Base-by-base conservation (phyloP, 2,329 filamentous ascomycete genomes). In the Xylariales sp. region DNA sequence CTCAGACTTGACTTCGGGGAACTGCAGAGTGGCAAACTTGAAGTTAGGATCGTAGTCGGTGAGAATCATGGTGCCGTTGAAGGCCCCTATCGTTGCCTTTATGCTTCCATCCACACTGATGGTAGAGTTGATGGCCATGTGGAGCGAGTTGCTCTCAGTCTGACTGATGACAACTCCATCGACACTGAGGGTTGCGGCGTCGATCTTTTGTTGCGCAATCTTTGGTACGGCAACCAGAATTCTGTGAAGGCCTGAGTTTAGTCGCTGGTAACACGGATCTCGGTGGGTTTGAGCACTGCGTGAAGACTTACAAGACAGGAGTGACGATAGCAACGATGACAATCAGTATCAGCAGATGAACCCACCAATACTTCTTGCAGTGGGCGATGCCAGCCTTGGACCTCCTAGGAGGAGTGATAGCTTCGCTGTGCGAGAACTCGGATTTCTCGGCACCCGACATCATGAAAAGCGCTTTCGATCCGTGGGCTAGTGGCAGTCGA, bases 331-430 rank as follows among this genome's bases (percentile, higher is more conserved):
- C 65, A 29, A 72, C 55, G 30, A 78, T 57, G 43, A 67, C 47
- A 40, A 72, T 52, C 36, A 78, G 55, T 13, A 66, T 54, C 41
- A 83, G 61, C 41, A 81, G 55, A 49, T 80, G 69, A 45, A 69
- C 50, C 78, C 79, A 83, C 80, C 79, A 83, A 49, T 73, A 81
- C 48, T 63, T 67, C 52, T 60, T 67, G 55, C 70, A 72, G 53
- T 78, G 74, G 32, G 66, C 61, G 39, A 61, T 60, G 46, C 63
- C 61, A 20, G 56, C 55, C 42, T 63, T 59, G 17, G 41, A 40
- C 45, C 59, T 64, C 54, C 65, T 67, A 37, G 52, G n/a, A n/a
- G n/a, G n/a, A n/a, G n/a, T n/a, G n/a, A n/a, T n/a, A n/a, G n/a
- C n/a, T n/a, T n/a, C n/a, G n/a, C n/a, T n/a, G n/a, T n/a, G n/a